These are phyloP conservation scores for Spatholobus suberectus DNA, from an alignment of 306 rosid genomes.

Conservation along the genomic window DNA sequence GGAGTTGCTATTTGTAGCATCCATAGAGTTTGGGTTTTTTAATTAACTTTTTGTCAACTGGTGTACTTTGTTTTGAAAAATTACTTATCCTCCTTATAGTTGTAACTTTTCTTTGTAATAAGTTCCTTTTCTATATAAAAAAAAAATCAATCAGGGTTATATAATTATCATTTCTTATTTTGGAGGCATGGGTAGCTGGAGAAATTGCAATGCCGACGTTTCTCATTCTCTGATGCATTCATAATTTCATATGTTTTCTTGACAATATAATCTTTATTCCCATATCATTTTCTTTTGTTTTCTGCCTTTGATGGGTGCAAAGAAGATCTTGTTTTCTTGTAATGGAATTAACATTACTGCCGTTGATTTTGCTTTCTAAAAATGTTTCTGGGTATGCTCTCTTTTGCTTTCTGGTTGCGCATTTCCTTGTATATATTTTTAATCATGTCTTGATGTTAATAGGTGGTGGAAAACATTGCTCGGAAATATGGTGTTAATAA, in stretches of 20 bases:
- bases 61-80: slow-evolving; percentile 5
- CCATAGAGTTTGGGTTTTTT: background rate
- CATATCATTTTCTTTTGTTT: background rate
- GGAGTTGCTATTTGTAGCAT: slow-evolving; percentile 1
- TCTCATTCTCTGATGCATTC: background rate
- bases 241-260: background rate
- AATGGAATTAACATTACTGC: background rate
- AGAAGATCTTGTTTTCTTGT: background rate
- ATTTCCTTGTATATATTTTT: slow-evolving; percentile 11
- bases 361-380: slow-evolving; percentile 28
- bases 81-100: background rate
- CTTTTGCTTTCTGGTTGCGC: slow-evolving; percentile 9
- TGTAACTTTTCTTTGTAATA: background rate
- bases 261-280: slow-evolving; percentile 5
- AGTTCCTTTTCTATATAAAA: background rate
- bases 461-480: slow-evolving; percentile 88
- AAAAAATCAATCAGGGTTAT: background rate
- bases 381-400: slow-evolving; percentile 21
- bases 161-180: background rate
- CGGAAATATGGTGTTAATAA: slow-evolving; percentile 83
- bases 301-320: background rate
- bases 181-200: slow-evolving; percentile 3
- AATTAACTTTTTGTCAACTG: background rate
- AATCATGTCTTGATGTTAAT: slow-evolving; percentile 31
- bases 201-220: background rate